Conservation (phyloP, 805 yeast genomes). For the Schwanniomyces yamadae region DNA sequence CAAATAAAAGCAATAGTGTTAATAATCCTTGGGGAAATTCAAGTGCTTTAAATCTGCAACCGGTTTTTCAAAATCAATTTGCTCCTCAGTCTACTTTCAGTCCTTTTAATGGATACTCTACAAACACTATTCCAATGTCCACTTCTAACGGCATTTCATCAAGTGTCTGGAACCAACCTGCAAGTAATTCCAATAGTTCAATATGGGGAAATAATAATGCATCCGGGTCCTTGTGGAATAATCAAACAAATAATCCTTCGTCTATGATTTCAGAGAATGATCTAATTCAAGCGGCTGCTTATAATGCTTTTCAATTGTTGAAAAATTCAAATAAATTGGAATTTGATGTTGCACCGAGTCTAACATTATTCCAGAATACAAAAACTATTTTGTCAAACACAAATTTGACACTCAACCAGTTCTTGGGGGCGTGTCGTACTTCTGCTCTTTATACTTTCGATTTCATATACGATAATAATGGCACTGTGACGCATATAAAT, state of each 20-base stretch:
- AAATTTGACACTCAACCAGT: constrained; percentile 30
- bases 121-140: constrained; percentile 3
- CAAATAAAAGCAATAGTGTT: neutral
- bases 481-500: constrained; percentile 44
- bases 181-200: constrained; percentile 23
- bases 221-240: constrained; percentile 6
- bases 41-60: constrained; percentile 1
- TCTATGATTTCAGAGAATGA: constrained; percentile 22
- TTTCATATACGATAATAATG: constrained; percentile 44
- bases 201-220: constrained; percentile 28
- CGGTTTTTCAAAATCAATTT: constrained; percentile 3
- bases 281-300: constrained; percentile 42
- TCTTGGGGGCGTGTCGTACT: constrained; percentile 25
- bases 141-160: constrained; percentile 5
- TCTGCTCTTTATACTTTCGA: constrained; percentile 38
- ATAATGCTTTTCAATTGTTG: constrained; percentile 37
- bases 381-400: constrained; percentile 26
- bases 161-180: constrained; percentile 14
- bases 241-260: constrained; percentile 3
- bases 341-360: constrained; percentile 35
- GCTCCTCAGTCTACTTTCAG: constrained; percentile 3
- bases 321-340: constrained; percentile 36
- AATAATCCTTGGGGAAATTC: constrained; percentile 6
- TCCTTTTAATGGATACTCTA: constrained; percentile 7
- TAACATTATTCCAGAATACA: constrained; percentile 32